phyloP scores from a whole-genome alignment of 768 basidiomycete species.

The Tremella yokohamensis region DNA sequence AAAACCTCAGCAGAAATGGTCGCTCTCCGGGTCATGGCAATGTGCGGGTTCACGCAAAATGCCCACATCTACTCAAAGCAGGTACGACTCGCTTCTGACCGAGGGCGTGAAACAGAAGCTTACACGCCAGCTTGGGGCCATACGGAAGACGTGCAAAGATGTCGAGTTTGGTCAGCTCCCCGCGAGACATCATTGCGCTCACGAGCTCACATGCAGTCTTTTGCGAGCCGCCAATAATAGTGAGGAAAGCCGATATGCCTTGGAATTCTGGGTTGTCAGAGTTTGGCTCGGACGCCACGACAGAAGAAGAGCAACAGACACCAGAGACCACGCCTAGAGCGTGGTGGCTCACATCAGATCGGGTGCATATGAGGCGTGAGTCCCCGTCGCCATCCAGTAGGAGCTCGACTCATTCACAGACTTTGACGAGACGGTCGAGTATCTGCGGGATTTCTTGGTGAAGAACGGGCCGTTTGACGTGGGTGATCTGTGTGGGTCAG shows the following conservation, averaged over 20 bases:
- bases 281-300: conserved; percentile 42
- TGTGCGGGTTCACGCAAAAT: conserved; percentile 50
- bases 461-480: conserved; percentile 47
- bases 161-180: conserved; percentile 42
- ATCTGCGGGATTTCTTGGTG: conserved; percentile 41
- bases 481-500: conserved; percentile 9
- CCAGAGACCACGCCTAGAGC: conserved; percentile 49
- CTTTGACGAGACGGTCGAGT: conserved; percentile 44
- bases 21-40: conserved; percentile 33
- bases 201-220: conserved; percentile 29
- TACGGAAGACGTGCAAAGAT: conserved; percentile 48
- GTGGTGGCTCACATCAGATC: conserved; percentile 44
- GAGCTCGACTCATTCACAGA: conserved; percentile 7
- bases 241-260: conserved; percentile 47
- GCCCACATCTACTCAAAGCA: conserved; percentile 45
- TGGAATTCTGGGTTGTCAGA: conserved; percentile 41
- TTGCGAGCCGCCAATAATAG: conserved; percentile 47
- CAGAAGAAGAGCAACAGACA: conserved; percentile 40
- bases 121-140: conserved; percentile 36
- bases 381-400: background rate
- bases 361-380: conserved; percentile 34
- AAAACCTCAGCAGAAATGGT: background rate
- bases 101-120: background rate
- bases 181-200: background rate
- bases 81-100: conserved; percentile 16